Percentiles rank a stretch among this genome's conserved stretches.
phyloP scores from a whole-genome alignment of 2,329 filamentous ascomycete species.

The Beauveria rudraprayagi region DNA sequence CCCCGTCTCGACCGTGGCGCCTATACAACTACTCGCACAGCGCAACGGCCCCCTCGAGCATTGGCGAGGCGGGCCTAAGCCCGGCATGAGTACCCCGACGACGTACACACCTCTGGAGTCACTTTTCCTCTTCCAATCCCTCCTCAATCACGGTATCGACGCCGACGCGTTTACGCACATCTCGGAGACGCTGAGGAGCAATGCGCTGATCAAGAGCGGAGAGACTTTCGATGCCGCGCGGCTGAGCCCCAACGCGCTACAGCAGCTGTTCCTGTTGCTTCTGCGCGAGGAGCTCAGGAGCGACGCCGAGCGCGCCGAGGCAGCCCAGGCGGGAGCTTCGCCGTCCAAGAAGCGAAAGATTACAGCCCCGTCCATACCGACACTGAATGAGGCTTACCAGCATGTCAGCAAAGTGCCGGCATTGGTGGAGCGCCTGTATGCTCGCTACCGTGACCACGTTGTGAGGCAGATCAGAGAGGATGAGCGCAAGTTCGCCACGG shows the following conservation, averaged over 20 bases:
- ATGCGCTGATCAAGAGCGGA: constrained; percentile 63
- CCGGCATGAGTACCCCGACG: constrained; percentile 48
- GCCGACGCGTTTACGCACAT: constrained; percentile 61
- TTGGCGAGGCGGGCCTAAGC: constrained; percentile 45
- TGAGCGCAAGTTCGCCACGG: constrained; percentile 56
- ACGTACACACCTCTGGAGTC: constrained; percentile 80
- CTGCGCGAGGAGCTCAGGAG: constrained; percentile 63
- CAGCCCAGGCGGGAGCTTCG: constrained; percentile 28
- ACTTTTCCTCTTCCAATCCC: constrained; percentile 74
- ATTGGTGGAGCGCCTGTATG: constrained; percentile 67
- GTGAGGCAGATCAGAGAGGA: constrained; percentile 66
- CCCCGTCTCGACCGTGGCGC: constrained; percentile 38
- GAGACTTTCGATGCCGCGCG: constrained; percentile 64
- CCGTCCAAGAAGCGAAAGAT: constrained; percentile 69
- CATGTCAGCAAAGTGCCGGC: constrained; percentile 61
- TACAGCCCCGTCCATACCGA: constrained; percentile 53
- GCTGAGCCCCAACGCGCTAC: constrained; percentile 68
- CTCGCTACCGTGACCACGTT: constrained; percentile 61
- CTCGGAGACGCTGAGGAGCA: constrained; percentile 65
- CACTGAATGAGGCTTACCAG: constrained; percentile 57
- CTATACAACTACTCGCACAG: constrained; percentile 44
- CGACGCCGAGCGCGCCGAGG: constrained; percentile 35
- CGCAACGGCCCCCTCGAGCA: constrained; percentile 47
- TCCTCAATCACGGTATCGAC: constrained; percentile 59
- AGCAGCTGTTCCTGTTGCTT: constrained; percentile 68